Evolutionary conservation across 2,329 filamentous ascomycete species (phyloP).

Genomic region (Penicillium sp.): DNA sequence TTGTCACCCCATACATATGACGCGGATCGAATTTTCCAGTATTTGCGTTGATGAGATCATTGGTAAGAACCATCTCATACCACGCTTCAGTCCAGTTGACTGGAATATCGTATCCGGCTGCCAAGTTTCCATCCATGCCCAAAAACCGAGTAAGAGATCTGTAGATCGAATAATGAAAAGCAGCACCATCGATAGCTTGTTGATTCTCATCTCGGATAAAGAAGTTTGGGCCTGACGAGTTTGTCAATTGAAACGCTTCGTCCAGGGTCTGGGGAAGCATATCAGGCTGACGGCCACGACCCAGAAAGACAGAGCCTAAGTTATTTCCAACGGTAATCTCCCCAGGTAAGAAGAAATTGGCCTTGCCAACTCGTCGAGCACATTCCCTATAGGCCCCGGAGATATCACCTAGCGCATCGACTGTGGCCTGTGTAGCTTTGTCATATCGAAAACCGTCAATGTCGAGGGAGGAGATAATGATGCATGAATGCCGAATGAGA

Average conservation of each 20-base stretch:
- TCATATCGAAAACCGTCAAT: slow-evolving; percentile 72
- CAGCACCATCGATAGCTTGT: slow-evolving; percentile 63
- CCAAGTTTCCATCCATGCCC: slow-evolving; percentile 63
- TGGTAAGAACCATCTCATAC: slow-evolving; percentile 63
- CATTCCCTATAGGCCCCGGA: slow-evolving; percentile 63
- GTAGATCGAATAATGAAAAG: slow-evolving; percentile 70
- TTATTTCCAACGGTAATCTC: slow-evolving; percentile 69
- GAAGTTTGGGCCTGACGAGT: slow-evolving; percentile 50
- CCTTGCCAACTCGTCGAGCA: slow-evolving; percentile 62
- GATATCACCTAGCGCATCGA: slow-evolving; percentile 66
- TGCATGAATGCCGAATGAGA: slow-evolving; percentile 67
- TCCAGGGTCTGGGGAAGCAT: slow-evolving; percentile 57
- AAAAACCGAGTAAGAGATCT: slow-evolving; percentile 66
- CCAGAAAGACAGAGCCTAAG: slow-evolving; percentile 66
- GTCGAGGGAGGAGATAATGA: slow-evolving; percentile 67
- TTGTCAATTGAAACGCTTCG: slow-evolving; percentile 57
- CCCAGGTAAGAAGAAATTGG: slow-evolving; percentile 69
- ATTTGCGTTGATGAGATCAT: slow-evolving; percentile 66
- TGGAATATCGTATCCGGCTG: slow-evolving; percentile 60
- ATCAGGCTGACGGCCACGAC: slow-evolving; percentile 64
- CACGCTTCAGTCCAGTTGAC: slow-evolving; percentile 63
- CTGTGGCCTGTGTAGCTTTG: slow-evolving; percentile 68
- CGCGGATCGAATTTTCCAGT: slow-evolving; percentile 68
- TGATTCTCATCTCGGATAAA: slow-evolving; percentile 61
- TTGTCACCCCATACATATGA: slow-evolving; percentile 69